Percentiles rank a stretch among this genome's conserved stretches.
Evolutionary conservation across 306 rosid species (phyloP).

Genomic region (Glycyrrhiza uralensis): DNA sequence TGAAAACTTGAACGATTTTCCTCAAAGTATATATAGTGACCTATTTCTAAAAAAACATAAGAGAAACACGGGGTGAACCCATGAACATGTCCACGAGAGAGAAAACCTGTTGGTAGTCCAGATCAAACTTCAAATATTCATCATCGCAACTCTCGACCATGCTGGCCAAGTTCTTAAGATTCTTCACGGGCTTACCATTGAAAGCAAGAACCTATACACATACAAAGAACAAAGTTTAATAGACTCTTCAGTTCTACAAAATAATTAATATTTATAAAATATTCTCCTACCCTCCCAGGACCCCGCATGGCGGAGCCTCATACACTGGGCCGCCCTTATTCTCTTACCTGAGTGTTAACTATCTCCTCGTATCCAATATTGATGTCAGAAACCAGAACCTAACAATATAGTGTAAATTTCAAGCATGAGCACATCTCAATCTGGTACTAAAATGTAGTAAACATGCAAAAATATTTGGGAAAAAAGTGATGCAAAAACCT

Average conservation of each 20-base stretch:
- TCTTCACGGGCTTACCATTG: slow-evolving; percentile 81
- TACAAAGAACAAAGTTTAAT: background rate
- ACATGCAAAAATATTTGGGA: background rate
- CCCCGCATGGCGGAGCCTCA: too few relatives aligned
- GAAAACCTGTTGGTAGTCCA: slow-evolving; percentile 81
- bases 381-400: slow-evolving; percentile 91
- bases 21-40: too few relatives aligned
- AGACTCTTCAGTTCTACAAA: background rate
- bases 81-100: background rate
- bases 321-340: too few relatives aligned
- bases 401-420: slow-evolving; percentile 10
- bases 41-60: background rate
- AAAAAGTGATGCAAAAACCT: slow-evolving; percentile 42
- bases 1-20: background rate
- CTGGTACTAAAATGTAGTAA: background rate
- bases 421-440: slow-evolving; percentile 15
- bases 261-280: background rate
- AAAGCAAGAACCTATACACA: slow-evolving; percentile 64
- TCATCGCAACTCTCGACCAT: slow-evolving; percentile 77
- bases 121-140: slow-evolving; percentile 72
- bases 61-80: background rate
- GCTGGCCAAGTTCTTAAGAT: slow-evolving; percentile 64
- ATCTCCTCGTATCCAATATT: slow-evolving; percentile 87
- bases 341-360: slow-evolving; percentile 76
- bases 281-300: slow-evolving; percentile 52